Conservation (phyloP, 164 flowering plant genomes). For the Vitis cinerea region DNA sequence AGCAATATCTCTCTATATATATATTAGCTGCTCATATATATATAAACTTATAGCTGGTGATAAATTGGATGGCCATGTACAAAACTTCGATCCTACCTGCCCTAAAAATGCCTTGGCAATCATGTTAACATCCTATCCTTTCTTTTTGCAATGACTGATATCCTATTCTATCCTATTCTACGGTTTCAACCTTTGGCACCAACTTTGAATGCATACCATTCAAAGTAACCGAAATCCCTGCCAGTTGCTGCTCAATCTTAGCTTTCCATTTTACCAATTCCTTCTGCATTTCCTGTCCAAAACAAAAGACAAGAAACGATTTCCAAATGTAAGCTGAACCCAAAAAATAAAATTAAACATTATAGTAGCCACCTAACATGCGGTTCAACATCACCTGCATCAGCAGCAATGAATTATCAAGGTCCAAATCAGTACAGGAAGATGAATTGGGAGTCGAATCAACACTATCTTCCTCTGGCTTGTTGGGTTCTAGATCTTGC, state of each 20-base stretch:
- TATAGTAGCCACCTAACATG: neutral
- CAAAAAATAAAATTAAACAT: neutral
- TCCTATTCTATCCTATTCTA: too few relatives aligned
- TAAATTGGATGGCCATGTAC: too few relatives aligned
- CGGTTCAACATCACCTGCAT: constrained; percentile 29
- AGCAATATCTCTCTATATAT: too few relatives aligned
- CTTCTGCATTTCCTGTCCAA: constrained; percentile 32
- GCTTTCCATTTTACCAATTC: constrained; percentile 33
- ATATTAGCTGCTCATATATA: too few relatives aligned
- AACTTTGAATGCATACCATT: constrained; percentile 7
- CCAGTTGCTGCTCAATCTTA: constrained; percentile 29
- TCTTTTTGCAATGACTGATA: too few relatives aligned
- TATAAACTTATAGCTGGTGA: too few relatives aligned
- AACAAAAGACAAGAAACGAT: neutral
- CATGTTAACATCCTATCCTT: too few relatives aligned
- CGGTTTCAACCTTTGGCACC: too few relatives aligned
- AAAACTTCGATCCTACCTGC: too few relatives aligned
- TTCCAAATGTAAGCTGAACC: neutral
- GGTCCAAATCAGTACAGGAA: constrained; percentile 16
- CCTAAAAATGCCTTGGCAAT: too few relatives aligned
- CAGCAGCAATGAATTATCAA: constrained; percentile 16
- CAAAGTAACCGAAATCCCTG: constrained; percentile 28
- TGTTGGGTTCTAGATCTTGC: constrained; percentile 17
- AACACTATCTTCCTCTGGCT: constrained; percentile 21
- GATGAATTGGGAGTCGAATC: constrained; percentile 28